Percentiles rank a stretch among this genome's conserved stretches.
Conservation (phyloP, 768 basidiomycete species). For the Lyophyllum semitale region DNA sequence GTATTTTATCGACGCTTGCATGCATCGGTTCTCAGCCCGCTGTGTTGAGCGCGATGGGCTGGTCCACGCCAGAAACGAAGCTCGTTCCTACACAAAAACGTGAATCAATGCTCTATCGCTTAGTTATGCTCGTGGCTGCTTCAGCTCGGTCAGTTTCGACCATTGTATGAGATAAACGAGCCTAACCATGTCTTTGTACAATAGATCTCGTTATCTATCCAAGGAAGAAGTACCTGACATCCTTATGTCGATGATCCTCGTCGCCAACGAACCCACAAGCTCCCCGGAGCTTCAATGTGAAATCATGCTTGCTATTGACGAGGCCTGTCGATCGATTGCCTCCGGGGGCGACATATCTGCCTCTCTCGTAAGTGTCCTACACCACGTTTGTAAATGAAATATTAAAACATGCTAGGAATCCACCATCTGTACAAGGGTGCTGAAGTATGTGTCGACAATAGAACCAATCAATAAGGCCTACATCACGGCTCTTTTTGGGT, state of each 20-base stretch:
- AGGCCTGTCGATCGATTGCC: slow-evolving; percentile 44
- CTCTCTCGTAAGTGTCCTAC: slow-evolving; percentile 24
- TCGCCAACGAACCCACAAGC: slow-evolving; percentile 58
- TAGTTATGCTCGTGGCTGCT: slow-evolving; percentile 41
- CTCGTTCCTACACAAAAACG: slow-evolving; percentile 22
- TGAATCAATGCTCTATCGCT: slow-evolving; percentile 35
- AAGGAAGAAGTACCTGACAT: slow-evolving; percentile 48
- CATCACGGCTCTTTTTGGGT: slow-evolving; percentile 51
- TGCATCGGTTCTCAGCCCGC: slow-evolving; percentile 45
- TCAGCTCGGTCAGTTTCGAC: slow-evolving; percentile 46
- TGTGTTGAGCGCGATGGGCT: slow-evolving; percentile 35
- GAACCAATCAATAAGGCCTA: slow-evolving; percentile 51
- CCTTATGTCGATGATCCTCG: slow-evolving; percentile 48
- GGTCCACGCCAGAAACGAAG: slow-evolving; percentile 17
- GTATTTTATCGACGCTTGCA: slow-evolving; percentile 37
- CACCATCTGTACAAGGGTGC: slow-evolving; percentile 44
- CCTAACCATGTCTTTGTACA: slow-evolving; percentile 1
- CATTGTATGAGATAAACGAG: not conserved
- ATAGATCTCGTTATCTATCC: slow-evolving; percentile 35
- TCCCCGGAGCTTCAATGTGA: slow-evolving; percentile 45
- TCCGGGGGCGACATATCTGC: slow-evolving; percentile 25
- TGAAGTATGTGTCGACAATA: slow-evolving; percentile 40
- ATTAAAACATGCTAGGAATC: slow-evolving; percentile 41
- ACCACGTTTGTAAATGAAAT: not conserved
- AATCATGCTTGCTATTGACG: slow-evolving; percentile 48